Percentiles rank a stretch among this genome's conserved stretches.
Conservation (phyloP, 306 rosid genomes). For the Begonia fuchsioides region DNA sequence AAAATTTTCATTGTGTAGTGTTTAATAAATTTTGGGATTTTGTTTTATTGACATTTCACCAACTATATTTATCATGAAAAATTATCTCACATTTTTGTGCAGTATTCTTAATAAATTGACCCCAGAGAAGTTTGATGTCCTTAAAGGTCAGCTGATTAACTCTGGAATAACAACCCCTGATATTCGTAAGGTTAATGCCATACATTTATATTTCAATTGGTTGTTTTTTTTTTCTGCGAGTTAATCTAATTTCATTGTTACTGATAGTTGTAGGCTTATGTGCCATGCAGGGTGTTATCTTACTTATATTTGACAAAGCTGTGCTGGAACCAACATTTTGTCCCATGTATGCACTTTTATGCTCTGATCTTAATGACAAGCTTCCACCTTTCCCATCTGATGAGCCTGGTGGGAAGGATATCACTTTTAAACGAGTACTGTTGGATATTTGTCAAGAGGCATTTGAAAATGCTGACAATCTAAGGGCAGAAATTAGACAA, state of each 20-base stretch:
- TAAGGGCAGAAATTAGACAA: constrained; percentile 25
- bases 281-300: constrained; percentile 18
- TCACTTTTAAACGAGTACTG: constrained; percentile 24
- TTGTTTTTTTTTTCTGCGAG: background rate
- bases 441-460: constrained; percentile 28
- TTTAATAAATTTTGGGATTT: background rate
- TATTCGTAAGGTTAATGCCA: constrained; percentile 20
- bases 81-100: constrained; percentile 3
- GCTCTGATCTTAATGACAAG: constrained; percentile 25
- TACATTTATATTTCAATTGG: background rate
- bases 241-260: no score
- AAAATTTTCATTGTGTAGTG: background rate
- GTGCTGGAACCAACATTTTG: constrained; percentile 34
- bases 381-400: constrained; percentile 24
- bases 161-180: constrained; percentile 23
- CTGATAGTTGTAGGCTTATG: no score
- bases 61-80: background rate
- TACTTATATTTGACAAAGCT: constrained; percentile 28
- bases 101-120: constrained; percentile 35
- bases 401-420: constrained; percentile 20
- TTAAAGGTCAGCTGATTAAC: constrained; percentile 27
- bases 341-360: constrained; percentile 29
- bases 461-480: constrained; percentile 26
- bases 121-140: constrained; percentile 29
- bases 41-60: background rate